Base-by-base conservation (phyloP, 192 early-diverging fungal genomes). In the Podila minutissima region DNA sequence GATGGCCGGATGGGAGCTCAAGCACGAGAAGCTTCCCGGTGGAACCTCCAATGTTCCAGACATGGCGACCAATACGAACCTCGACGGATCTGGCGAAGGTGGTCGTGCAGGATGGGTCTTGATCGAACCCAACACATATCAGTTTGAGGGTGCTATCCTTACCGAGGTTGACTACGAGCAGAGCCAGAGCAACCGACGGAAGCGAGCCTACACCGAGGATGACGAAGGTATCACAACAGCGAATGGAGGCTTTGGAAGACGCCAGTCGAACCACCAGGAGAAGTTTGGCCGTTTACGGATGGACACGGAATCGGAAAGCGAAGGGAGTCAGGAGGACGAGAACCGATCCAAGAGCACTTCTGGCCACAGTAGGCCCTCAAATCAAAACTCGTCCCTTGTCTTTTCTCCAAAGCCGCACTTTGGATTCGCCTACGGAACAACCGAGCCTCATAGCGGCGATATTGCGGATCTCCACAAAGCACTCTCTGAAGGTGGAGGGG, bases 1-100 rank as follows among this genome's bases (percentile, higher is more conserved):
- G 7, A 78, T 86, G 71, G 88, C 92, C 13, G 90, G 86, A 0
- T 98, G 96, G 97, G 92, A 94, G 41, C 74, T 97, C 26, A 62
- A 58, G 49, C 92, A 94, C 51, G 72, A 86, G 57, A 89, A 90
- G 41, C 67, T 95, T 15, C 88, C 92, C 15, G 89, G 91, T 48
- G 88, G 87, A 2, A 72, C 84, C 0, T 78, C 77, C 1, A 69
- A 68, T 33, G 62, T 81, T 0, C 67, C 77, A 1, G 35, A 81
- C 22, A 79, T 79, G 76, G 70, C 62, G 8, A 58, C 2, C 13
- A 63, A 72, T 28, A 72, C 61, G 28, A 79, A 79, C 33, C 24
- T 49, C 28, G 77, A 81, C 35, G 77, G 77, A 24, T 72, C 74
- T 35, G 74, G 67, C 2, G 17, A 22, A 10, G 72, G 68, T 51